Evolutionary conservation across 2,329 filamentous ascomycete species (phyloP), one percentile per base, ranked within the genome.

Genomic region (Pezicula neosporulosa): DNA sequence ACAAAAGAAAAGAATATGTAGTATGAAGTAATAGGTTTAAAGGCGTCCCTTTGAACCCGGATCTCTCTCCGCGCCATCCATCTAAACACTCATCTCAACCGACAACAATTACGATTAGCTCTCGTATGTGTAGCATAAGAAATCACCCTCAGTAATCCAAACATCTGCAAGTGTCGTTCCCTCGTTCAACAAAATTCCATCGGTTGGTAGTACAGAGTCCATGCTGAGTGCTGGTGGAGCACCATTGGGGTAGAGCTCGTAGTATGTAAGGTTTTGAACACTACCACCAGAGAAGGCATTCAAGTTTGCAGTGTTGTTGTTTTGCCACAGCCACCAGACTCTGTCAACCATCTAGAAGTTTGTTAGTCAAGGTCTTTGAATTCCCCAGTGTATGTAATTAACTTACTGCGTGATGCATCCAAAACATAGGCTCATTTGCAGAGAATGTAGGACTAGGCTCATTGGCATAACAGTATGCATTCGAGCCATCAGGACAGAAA

Each of bases 321-420:
- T 52, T 30, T 48, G 45, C 50, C 50, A 44, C 12, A 44, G 10
- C 45, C 50, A 52, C 38, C 50, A 52, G 16, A 48, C 45, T 38
- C 44, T 8, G 19, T 52, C 30, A 35, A 48, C 45, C 50, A 52
- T 52, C 48, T 45, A 46, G 9, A 9, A 44, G 6, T 18, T 16
- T 7, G 37, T 28, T 44, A 12, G 36, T 7, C 9, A 38, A 30
- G 7, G 10, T 7, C 28, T 30, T 21, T 9, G 16, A 19, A 27
- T 7, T 3, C 9, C 13, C 7, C 3, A 21, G 21, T 18, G 28
- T n/a, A n/a, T n/a, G n/a, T n/a, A 27, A n/a, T 8, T 10, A 30
- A 28, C 36, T 30, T n/a, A 47, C 49, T 33, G 21, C 41, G 27
- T 46, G 35, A 33, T 50, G 48, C 33, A 45, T 43, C 48, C 42